Percentiles rank a stretch among this genome's conserved stretches.
These are phyloP conservation scores for Albatrellus ellisii DNA, from an alignment of 768 basidiomycete genomes.

Conservation along the genomic window DNA sequence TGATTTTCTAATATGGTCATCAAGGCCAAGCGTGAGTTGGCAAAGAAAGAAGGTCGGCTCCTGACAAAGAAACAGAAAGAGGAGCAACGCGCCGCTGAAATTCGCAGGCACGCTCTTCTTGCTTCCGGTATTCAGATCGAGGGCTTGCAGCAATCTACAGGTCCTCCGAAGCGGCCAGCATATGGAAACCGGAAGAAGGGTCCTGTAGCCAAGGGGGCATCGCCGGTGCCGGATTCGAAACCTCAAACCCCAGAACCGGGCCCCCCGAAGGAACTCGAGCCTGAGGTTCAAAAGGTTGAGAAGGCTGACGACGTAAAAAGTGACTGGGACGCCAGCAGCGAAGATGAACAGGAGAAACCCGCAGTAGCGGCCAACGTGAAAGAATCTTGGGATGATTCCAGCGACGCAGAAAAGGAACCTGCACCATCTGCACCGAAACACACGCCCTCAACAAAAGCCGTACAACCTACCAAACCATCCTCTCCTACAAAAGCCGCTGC, in stretches of 20 bases:
- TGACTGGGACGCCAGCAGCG: constrained; percentile 60
- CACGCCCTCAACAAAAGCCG: constrained; percentile 2
- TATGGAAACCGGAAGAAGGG: constrained; percentile 83
- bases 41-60: constrained; percentile 87
- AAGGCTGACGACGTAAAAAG: constrained; percentile 21
- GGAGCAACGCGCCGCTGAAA: constrained; percentile 82
- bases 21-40: constrained; percentile 78
- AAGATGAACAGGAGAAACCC: constrained; percentile 27
- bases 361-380: constrained; percentile 12
- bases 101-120: constrained; percentile 81
- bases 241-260: constrained; percentile 20
- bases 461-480: constrained; percentile 12
- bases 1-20: constrained; percentile 3
- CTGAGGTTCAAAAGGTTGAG: constrained; percentile 12
- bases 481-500: constrained; percentile 12
- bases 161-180: constrained; percentile 57
- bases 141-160: constrained; percentile 56
- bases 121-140: constrained; percentile 85
- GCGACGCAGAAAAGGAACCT: constrained; percentile 29
- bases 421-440: constrained; percentile 1
- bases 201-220: constrained; percentile 35
- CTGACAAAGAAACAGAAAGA: constrained; percentile 98
- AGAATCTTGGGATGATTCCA: constrained; percentile 34
- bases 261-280: constrained; percentile 10
- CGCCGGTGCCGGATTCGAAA: constrained; percentile 41